These are phyloP conservation scores for Fusarium marasasianum DNA, from an alignment of 2,329 filamentous ascomycete genomes.

Conservation along the genomic window DNA sequence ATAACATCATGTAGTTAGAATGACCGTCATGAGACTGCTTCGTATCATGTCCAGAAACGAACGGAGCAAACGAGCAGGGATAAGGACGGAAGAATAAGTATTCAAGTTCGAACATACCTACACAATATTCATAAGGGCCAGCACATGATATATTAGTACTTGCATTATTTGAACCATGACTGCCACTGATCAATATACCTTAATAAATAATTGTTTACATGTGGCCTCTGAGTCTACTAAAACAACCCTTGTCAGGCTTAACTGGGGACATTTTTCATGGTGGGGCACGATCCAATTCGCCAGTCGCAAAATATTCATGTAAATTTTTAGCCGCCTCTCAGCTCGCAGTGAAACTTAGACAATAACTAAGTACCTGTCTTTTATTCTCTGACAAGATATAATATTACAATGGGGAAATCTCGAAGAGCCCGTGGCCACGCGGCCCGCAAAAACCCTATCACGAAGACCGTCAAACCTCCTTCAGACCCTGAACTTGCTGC, in stretches of 20 bases:
- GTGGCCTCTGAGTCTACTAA: background rate
- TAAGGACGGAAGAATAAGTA: background rate
- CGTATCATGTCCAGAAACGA: background rate
- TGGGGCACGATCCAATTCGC: slow-evolving; percentile 30
- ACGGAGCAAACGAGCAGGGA: background rate
- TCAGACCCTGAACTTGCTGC: slow-evolving; percentile 71
- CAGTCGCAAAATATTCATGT: slow-evolving; percentile 30
- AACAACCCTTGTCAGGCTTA: slow-evolving; percentile 10
- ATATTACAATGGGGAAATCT: slow-evolving; percentile 67
- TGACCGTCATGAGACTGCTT: background rate
- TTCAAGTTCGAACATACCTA: background rate
- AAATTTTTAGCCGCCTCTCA: slow-evolving; percentile 30
- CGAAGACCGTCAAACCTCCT: slow-evolving; percentile 68
- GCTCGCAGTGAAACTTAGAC: background rate
- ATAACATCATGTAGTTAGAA: background rate
- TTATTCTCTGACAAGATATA: background rate
- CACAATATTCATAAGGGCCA: background rate
- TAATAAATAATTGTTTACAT: background rate
- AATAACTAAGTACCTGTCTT: background rate
- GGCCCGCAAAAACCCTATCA: slow-evolving; percentile 63
- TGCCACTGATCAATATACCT: background rate
- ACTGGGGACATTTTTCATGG: slow-evolving; percentile 28
- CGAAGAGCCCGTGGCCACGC: slow-evolving; percentile 62
- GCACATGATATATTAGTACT: background rate
- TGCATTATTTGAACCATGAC: background rate